These are phyloP conservation scores for Grosmannia penicillata DNA, from an alignment of 2,329 filamentous ascomycete genomes.

Conservation along the genomic window DNA sequence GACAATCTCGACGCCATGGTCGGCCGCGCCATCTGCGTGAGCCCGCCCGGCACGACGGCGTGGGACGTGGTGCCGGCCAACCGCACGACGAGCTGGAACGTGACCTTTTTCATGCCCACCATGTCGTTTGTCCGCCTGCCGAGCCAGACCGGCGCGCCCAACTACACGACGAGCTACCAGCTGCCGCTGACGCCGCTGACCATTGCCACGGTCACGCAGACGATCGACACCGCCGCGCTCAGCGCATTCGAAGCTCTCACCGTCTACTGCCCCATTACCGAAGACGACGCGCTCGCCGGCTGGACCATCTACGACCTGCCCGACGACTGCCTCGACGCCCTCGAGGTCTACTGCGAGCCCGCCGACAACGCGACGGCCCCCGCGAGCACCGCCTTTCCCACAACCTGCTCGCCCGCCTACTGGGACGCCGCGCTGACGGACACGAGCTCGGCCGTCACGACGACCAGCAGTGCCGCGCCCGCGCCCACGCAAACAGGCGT, in stretches of 20 bases:
- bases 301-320: background rate
- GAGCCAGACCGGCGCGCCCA: background rate
- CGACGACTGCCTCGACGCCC: background rate
- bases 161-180: background rate
- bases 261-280: background rate
- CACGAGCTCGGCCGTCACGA: background rate
- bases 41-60: too few species aligned
- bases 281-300: background rate
- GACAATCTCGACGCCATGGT: too few species aligned
- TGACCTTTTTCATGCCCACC: slow-evolving; percentile 27
- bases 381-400: background rate
- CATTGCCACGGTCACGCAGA: background rate
- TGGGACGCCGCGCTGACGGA: background rate
- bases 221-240: background rate
- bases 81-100: too few species aligned
- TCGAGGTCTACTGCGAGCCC: background rate
- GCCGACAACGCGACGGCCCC: background rate
- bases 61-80: too few species aligned
- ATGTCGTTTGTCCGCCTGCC: background rate
- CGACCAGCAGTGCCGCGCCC: background rate
- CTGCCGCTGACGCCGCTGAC: background rate
- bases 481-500: slow-evolving; percentile 3
- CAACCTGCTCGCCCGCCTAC: background rate
- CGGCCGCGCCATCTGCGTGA: too few species aligned
- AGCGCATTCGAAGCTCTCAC: background rate